phyloP scores from a whole-genome alignment of 208 protist species.

The Balamuthia mandrillaris region DNA sequence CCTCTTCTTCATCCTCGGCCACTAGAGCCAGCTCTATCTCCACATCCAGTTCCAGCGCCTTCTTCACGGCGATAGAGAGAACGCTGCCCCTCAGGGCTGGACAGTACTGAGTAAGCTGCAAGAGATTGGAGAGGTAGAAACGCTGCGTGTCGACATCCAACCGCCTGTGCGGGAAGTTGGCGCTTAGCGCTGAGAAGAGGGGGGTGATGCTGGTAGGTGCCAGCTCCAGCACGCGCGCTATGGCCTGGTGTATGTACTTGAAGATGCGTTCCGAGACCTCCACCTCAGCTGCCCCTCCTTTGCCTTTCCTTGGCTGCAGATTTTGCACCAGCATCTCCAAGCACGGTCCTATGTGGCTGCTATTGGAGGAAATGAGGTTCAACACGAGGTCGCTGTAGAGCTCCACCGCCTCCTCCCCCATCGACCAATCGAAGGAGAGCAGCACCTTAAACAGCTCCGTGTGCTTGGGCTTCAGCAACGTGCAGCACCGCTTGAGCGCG shows the following conservation, averaged over 20 bases:
- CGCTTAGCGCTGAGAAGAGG: not conserved
- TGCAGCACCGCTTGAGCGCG: not conserved
- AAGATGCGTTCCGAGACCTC: not conserved
- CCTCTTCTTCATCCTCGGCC: not conserved
- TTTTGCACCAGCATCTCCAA: not conserved
- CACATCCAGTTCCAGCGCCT: conserved; percentile 34
- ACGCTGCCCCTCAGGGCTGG: not conserved
- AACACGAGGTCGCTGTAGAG: not conserved
- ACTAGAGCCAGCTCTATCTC: conserved; percentile 37
- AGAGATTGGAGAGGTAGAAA: conserved; percentile 4
- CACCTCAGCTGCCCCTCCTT: no score
- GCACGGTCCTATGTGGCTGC: not conserved
- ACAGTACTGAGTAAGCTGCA: conserved; percentile 2
- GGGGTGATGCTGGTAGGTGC: conserved; percentile 20
- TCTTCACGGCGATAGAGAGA: conserved; percentile 3
- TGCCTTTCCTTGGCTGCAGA: not conserved
- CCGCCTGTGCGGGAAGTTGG: conserved; percentile 36
- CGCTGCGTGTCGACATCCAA: conserved; percentile 26
- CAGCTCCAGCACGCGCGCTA: not conserved
- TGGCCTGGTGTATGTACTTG: conserved; percentile 21
- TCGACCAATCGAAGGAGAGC: not conserved
- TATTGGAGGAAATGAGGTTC: conserved; percentile 16
- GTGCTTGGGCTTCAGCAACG: no score
- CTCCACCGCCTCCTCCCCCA: not conserved
- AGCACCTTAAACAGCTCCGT: conserved; percentile 19